Percentiles rank a stretch among this genome's conserved stretches.
Conservation (phyloP, 2,329 filamentous ascomycete genomes). For the Aspergillus japonicus region DNA sequence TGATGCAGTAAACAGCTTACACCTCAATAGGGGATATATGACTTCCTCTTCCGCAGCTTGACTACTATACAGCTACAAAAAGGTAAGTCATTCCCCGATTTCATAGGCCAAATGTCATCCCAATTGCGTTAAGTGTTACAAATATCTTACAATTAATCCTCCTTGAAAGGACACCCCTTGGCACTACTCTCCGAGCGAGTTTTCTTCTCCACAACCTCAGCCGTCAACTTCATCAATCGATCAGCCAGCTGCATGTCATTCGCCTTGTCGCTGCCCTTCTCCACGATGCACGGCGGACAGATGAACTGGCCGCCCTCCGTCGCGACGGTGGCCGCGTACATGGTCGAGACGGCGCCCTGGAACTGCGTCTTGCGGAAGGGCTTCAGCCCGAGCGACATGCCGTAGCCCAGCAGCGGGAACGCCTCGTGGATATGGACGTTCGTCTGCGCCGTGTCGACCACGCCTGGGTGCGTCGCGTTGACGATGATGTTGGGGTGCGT, state of each 20-base stretch:
- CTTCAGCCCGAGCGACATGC: not conserved
- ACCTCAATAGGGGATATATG: too few relatives aligned
- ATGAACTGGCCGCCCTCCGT: constrained; percentile 2
- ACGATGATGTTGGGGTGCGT: constrained; percentile 4
- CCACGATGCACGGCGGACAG: not conserved
- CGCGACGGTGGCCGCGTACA: constrained; percentile 4
- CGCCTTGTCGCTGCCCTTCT: constrained; percentile 3
- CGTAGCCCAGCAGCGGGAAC: not conserved
- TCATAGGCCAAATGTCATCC: too few relatives aligned
- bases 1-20: too few relatives aligned
- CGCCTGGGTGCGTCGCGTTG: constrained; percentile 1
- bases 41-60: too few relatives aligned
- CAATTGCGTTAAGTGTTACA: too few relatives aligned
- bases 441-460: constrained; percentile 1
- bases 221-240: constrained; percentile 1
- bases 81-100: not conserved
- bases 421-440: constrained; percentile 2
- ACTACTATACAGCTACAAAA: too few relatives aligned
- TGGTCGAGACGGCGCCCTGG: constrained; percentile 5
- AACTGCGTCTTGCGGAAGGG: constrained; percentile 4
- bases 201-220: constrained; percentile 2
- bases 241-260: constrained; percentile 1
- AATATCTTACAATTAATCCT: not conserved
- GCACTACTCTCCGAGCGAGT: constrained; percentile 1
- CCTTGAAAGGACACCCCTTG: constrained; percentile 3